Evolutionary conservation across 2,329 filamentous ascomycete species (phyloP).

Genomic region (Aspergillus sp.): DNA sequence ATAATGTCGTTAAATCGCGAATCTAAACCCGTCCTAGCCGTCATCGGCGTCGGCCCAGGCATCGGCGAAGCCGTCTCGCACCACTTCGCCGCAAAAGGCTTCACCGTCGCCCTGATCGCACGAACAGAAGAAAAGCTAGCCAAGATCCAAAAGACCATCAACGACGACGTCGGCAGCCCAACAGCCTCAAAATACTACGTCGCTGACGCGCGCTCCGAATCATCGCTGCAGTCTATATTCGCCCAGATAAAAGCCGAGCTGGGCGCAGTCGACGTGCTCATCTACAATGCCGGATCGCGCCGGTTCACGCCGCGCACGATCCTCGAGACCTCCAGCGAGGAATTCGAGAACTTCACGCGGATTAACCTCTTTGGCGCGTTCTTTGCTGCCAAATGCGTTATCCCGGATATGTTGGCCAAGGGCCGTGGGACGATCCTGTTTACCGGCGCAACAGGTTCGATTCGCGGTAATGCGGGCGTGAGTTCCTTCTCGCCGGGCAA

Average conservation of each 20-base stretch:
- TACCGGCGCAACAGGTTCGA: constrained; percentile 17
- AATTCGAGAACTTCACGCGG: constrained; percentile 16
- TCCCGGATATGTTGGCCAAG: constrained; percentile 15
- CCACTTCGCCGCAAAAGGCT: constrained; percentile 16
- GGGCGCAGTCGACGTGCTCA: constrained; percentile 13
- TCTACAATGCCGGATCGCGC: constrained; percentile 19
- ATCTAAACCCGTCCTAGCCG: constrained; percentile 13
- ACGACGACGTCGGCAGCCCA: background rate
- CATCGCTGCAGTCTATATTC: constrained; percentile 10
- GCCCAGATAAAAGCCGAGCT: constrained; percentile 12
- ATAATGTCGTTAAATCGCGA: constrained; percentile 14
- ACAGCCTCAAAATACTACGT: constrained; percentile 12
- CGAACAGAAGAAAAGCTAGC: constrained; percentile 13
- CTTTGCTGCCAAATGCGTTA: constrained; percentile 11
- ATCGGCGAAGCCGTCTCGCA: constrained; percentile 18
- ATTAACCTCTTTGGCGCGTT: constrained; percentile 19
- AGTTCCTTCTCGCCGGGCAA: constrained; percentile 18
- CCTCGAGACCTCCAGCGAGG: constrained; percentile 13
- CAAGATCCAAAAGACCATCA: constrained; percentile 14
- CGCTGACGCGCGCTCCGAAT: constrained; percentile 13
- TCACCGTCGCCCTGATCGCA: constrained; percentile 17
- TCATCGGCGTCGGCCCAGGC: constrained; percentile 18
- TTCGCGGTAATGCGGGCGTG: constrained; percentile 15
- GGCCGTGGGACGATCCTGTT: constrained; percentile 14
- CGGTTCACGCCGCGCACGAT: constrained; percentile 15